phyloP scores from a whole-genome alignment of 768 basidiomycete genomes.

The Pleurotus tuoliensis region DNA sequence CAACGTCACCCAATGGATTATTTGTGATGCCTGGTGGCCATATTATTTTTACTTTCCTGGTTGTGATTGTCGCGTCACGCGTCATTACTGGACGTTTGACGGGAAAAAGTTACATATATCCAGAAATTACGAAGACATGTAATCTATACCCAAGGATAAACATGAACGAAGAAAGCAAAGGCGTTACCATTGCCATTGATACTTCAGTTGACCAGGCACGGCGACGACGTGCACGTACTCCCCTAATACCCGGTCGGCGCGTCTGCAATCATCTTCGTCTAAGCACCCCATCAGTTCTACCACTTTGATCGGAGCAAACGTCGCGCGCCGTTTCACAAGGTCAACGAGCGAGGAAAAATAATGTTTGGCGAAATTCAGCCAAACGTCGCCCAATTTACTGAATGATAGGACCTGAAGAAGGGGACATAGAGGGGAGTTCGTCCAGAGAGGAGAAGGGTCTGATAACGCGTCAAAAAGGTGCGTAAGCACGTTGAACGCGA shows the following conservation, averaged over 20 bases:
- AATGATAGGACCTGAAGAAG: background rate
- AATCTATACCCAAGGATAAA: too few species aligned
- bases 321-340: background rate
- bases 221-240: background rate
- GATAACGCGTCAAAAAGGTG: background rate
- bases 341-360: background rate
- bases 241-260: background rate
- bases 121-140: too few species aligned
- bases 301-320: background rate
- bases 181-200: background rate
- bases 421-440: background rate
- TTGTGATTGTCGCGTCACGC: too few species aligned
- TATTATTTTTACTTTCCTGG: too few species aligned
- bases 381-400: background rate
- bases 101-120: too few species aligned
- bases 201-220: background rate
- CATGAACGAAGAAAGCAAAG: too few species aligned
- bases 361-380: background rate
- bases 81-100: too few species aligned
- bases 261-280: background rate
- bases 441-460: background rate
- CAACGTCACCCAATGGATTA: too few species aligned
- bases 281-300: background rate
- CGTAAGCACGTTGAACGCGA: background rate
- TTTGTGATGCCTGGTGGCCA: too few species aligned